These are phyloP conservation scores for Wickerhamomyces queroliae DNA, from an alignment of 805 yeast species.

Conservation along the genomic window DNA sequence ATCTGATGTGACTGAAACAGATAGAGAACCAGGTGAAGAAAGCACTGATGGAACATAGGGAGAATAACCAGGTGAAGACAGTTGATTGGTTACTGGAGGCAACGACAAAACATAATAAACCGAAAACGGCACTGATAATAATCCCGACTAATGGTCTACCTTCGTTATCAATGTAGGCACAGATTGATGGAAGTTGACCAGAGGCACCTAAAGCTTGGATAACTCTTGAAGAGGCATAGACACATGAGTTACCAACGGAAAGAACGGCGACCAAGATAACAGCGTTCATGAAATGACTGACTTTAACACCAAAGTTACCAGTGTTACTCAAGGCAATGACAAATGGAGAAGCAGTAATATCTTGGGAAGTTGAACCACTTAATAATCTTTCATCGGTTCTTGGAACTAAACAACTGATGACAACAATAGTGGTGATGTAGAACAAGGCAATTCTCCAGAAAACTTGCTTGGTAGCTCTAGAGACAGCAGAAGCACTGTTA, in stretches of 20 bases:
- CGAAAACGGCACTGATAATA: conserved; percentile 42
- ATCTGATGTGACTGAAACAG: conserved; percentile 54
- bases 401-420: conserved; percentile 68
- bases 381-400: conserved; percentile 44
- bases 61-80: conserved; percentile 61
- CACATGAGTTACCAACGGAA: conserved; percentile 68
- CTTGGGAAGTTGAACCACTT: conserved; percentile 42
- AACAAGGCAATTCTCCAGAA: conserved; percentile 77
- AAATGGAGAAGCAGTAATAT: conserved; percentile 74
- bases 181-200: conserved; percentile 53
- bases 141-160: conserved; percentile 68
- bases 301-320: conserved; percentile 53
- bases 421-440: conserved; percentile 53
- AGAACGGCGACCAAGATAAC: conserved; percentile 64
- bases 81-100: conserved; percentile 44
- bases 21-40: conserved; percentile 62
- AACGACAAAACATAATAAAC: conserved; percentile 52
- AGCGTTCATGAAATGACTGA: conserved; percentile 61
- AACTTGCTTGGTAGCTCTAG: conserved; percentile 57
- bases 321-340: conserved; percentile 65
- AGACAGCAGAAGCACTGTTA: conserved; percentile 65
- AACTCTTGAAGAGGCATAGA: conserved; percentile 65
- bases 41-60: conserved; percentile 55
- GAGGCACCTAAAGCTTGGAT: conserved; percentile 58
- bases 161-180: conserved; percentile 56